phyloP scores from a whole-genome alignment of 768 basidiomycete species.

The Lactarius akahatsu region DNA sequence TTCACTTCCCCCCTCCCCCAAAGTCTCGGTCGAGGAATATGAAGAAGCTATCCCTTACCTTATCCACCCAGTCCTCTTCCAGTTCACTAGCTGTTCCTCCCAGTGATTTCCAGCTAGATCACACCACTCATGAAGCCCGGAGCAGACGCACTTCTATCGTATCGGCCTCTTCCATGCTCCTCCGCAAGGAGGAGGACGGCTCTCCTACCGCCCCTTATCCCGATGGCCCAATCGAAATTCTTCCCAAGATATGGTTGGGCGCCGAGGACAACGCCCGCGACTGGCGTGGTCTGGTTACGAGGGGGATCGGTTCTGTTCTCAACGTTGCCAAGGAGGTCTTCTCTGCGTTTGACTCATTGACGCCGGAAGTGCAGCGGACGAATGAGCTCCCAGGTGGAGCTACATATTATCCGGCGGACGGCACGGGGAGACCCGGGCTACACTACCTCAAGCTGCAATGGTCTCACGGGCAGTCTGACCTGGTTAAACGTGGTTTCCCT shows the following conservation, averaged over 20 bases:
- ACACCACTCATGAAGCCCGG: conserved; percentile 36
- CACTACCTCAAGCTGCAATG: conserved; percentile 88
- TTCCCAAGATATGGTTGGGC: conserved; percentile 87
- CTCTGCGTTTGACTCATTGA: conserved; percentile 59
- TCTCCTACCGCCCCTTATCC: conserved; percentile 68
- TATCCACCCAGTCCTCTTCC: conserved; percentile 59
- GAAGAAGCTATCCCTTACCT: conserved; percentile 72
- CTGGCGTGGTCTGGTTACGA: conserved; percentile 65
- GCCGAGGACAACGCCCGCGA: conserved; percentile 90
- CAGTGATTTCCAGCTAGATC: conserved; percentile 37
- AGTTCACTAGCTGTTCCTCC: conserved; percentile 47
- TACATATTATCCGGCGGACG: conserved; percentile 67
- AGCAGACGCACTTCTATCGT: conserved; percentile 67
- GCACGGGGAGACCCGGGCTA: conserved; percentile 72
- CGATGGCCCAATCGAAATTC: conserved; percentile 78
- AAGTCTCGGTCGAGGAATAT: conserved; percentile 58
- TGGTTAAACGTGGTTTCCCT: conserved; percentile 76
- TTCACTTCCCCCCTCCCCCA: conserved; percentile 43
- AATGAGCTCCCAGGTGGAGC: conserved; percentile 58
- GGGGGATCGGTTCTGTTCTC: conserved; percentile 76
- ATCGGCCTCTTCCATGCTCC: conserved; percentile 59
- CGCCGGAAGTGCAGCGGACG: conserved; percentile 42
- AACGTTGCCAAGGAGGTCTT: conserved; percentile 93
- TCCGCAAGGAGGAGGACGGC: conserved; percentile 60
- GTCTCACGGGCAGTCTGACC: conserved; percentile 93